Evolutionary conservation across 2,329 filamentous ascomycete genomes (phyloP).

Genomic region (Penicillium sp.): DNA sequence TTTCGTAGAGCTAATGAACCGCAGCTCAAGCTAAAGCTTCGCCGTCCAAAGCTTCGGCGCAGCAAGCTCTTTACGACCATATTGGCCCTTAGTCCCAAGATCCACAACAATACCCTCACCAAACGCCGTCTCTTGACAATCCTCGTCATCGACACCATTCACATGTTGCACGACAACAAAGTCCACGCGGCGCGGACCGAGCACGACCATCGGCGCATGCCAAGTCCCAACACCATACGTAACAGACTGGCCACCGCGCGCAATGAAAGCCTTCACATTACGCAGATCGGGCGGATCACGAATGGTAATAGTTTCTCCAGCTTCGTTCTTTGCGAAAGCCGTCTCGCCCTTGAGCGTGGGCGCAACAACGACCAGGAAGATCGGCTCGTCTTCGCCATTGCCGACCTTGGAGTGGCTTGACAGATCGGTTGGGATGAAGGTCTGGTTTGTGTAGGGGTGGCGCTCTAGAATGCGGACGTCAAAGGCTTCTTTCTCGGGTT

Average conservation of each 20-base stretch:
- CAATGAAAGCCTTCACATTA: constrained; percentile 76
- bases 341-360: constrained; percentile 64
- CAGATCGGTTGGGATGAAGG: constrained; percentile 77
- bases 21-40: constrained; percentile 17
- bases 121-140: constrained; percentile 78
- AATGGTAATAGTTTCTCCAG: constrained; percentile 37
- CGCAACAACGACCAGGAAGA: constrained; percentile 86
- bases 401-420: constrained; percentile 33
- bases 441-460: constrained; percentile 93
- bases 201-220: constrained; percentile 95
- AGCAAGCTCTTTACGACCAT: constrained; percentile 21
- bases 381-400: constrained; percentile 32
- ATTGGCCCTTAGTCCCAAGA: constrained; percentile 26
- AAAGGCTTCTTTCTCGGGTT: constrained; percentile 52
- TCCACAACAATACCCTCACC: constrained; percentile 45
- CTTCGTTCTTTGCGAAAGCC: constrained; percentile 36
- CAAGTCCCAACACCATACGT: constrained; percentile 91
- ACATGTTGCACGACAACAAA: constrained; percentile 90
- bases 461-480: constrained; percentile 78
- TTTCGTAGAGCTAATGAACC: not conserved
- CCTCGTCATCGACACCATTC: constrained; percentile 79
- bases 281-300: constrained; percentile 70
- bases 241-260: constrained; percentile 77
- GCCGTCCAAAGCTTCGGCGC: constrained; percentile 19
- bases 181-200: constrained; percentile 73